Evolutionary conservation across 2,329 filamentous ascomycete species (phyloP), one percentile per base, ranked within the genome.

Genomic region (Ophiostoma sp.): DNA sequence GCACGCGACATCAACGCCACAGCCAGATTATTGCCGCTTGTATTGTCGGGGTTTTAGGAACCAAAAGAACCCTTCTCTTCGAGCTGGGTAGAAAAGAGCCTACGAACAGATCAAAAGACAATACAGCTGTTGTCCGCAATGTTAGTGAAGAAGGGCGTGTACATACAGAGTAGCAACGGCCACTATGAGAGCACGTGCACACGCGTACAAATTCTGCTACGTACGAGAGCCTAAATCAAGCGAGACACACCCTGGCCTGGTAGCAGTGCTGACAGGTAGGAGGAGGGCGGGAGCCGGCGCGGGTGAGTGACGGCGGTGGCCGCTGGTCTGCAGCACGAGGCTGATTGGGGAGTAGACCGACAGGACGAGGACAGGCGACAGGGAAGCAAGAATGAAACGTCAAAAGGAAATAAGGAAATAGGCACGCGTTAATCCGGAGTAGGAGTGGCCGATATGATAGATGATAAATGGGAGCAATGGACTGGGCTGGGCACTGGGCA

Each of bases 221-320:
- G 54, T 60, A 33, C 54, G 54, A 60, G 54, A 60, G 54, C 23
- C 54, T 60, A 60, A 60, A 33, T 60, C 54, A 60, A 60, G 54
- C 54, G 54, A 64, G 60, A 64, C 60, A 35, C 60, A 64, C 60
- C 60, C 60, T 64, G 60, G 60, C 60, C 36, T 64, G 31, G 60
- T n/a, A 33, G 60, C 31, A 64, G 13, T 64, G 60, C 31, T 64
- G 60, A 64, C 60, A 64, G 60, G 27, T 20, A 31, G 31, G 60
- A 64, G 60, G 10, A 48, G 65, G 65, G 65, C 65, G 65, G 64
- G 65, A 41, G n/a, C 39, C 65, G 65, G 65, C 64, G 64, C 64
- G 35, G 62, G 35, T 65, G 35, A 66, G 65, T 67, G 65, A 67
- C 64, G 64, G 64, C 64, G 64, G 65, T 67, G 65, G 65, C 65